phyloP scores from a whole-genome alignment of 371 early-diverging fungal species.

The Rhizomucor pusillus region DNA sequence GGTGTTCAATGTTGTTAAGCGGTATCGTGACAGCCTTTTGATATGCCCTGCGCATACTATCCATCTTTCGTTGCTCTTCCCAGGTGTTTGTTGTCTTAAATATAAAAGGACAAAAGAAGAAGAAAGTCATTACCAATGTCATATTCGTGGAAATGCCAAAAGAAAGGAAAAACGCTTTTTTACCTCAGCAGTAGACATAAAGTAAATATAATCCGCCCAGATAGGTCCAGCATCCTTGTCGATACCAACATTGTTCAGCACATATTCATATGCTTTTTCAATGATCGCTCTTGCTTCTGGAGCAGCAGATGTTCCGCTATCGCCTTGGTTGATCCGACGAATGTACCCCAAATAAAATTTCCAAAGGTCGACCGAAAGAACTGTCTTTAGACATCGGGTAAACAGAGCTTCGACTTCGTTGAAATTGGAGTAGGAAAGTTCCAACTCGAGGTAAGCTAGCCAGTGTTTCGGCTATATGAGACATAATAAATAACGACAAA shows the following conservation, averaged over 20 bases:
- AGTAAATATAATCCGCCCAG: constrained; percentile 89
- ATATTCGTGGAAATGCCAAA: not conserved
- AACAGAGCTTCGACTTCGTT: constrained; percentile 85
- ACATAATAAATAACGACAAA: constrained; percentile 1
- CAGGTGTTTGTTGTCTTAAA: constrained; percentile 67
- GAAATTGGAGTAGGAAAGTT: constrained; percentile 71
- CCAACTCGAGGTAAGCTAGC: constrained; percentile 82
- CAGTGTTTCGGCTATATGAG: constrained; percentile 73
- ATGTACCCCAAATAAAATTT: constrained; percentile 88
- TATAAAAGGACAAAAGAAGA: not conserved
- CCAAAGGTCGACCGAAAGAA: constrained; percentile 87
- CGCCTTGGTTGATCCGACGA: constrained; percentile 66
- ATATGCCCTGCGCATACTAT: constrained; percentile 80
- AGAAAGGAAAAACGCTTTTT: constrained; percentile 7
- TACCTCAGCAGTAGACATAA: constrained; percentile 81
- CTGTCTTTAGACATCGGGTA: constrained; percentile 74
- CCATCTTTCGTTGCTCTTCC: constrained; percentile 91
- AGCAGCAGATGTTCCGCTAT: constrained; percentile 43
- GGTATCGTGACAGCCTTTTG: constrained; percentile 88
- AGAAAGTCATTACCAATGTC: not conserved
- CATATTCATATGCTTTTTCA: constrained; percentile 85
- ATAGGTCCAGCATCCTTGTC: constrained; percentile 88
- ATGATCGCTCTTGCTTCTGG: constrained; percentile 74
- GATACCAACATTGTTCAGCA: constrained; percentile 82
- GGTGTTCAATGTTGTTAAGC: constrained; percentile 77